Evolutionary conservation across 2,329 filamentous ascomycete genomes (phyloP), one percentile per base, ranked within the genome.

Genomic region (Fusarium metavorans): DNA sequence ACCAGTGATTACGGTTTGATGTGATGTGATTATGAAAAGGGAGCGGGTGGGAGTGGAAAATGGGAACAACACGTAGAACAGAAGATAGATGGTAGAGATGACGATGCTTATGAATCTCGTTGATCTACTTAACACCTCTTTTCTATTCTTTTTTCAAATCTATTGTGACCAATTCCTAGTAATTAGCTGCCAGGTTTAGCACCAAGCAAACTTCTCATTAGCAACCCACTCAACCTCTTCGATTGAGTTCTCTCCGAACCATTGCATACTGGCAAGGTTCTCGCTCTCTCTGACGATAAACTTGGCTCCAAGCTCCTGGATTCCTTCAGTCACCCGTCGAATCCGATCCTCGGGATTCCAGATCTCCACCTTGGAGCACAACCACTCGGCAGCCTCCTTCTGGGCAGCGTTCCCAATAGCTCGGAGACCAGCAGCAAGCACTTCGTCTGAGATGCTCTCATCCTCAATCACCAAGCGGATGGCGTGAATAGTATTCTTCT

Each of bases 141-240:
- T 18, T 23, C 25, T 13, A 14, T 67, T 64, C 66, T 61, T 32
- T 32, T 58, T 30, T 39, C 43, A 57, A 20, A 2, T 65, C 14
- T 70, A 34, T 30, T 8, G 27, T n/a, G 14, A 4, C n/a, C 13
- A 27, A 35, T 25, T n/a, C 43, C 23, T 32, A 32, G 50, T 27
- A 54, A 23, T 23, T 37, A 5, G 60, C 16, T 27, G 7, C 16
- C 74, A 20, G 13, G 4, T n/a, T 32, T 85, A 95, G 80, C 92
- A 94, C 93, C 93, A 96, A 1, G 87, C 92, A 83, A 90, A 95
- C 84, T 94, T 95, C 83, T 95, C 93, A 78, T 93, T 94, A 14
- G 87, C 89, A 60, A 94, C 83, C 93, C 94, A 96, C 59, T 93
- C 90, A 7, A 94, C 83, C 27, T 88, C 85, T 7, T 86, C 84